Evolutionary conservation across 345 rosid species (phyloP), one percentile per base, ranked within the genome.

Genomic region (Eucalyptus curtisii): DNA sequence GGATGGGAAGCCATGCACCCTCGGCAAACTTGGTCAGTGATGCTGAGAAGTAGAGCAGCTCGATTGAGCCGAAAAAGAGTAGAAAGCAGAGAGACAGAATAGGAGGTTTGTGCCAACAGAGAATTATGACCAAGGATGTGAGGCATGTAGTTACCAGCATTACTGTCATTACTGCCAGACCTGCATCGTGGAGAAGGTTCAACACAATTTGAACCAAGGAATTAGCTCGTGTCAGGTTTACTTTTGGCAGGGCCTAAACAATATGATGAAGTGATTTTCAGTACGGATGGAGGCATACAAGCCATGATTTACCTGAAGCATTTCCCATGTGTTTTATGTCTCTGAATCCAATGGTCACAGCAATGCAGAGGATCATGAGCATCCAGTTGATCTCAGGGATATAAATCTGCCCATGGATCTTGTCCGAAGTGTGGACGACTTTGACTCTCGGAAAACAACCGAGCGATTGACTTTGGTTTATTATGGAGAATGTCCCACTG

Each of bases 1-100:
- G 99, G 89, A 98, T 97, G 25, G 99, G 99, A 44, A 98, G 99
- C 99, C 99, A 98, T 44, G 99, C 99, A 85, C 99, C 99, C 88
- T 98, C 99, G 1, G 93, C 93, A 92, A 97, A 98, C 90, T 98
- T 98, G 89, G 98, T 96, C 31, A 98, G 97, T 11, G 99, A 98
- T 57, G 99, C 99, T 8, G 99, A 97, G 95, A 98, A 98, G 94
- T 98, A 98, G 80, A 98, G 97, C 88, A 98, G 92, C 79, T 98
- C 99, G 52, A 98, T 87, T 2, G 96, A 95, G 20, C 98, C 99
- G 47, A 98, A 98, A 91, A 98, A 94, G 89, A 98, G 93, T 19
- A 98, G 94, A 91, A 98, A 98, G 40, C 85, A 42, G 13, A 98
- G 92, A 6, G 99, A 99, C 61, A 98, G 27, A 42, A 95, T 49